These are phyloP conservation scores for Xerocomus spinulosus DNA, from an alignment of 768 basidiomycete species.

Conservation along the genomic window DNA sequence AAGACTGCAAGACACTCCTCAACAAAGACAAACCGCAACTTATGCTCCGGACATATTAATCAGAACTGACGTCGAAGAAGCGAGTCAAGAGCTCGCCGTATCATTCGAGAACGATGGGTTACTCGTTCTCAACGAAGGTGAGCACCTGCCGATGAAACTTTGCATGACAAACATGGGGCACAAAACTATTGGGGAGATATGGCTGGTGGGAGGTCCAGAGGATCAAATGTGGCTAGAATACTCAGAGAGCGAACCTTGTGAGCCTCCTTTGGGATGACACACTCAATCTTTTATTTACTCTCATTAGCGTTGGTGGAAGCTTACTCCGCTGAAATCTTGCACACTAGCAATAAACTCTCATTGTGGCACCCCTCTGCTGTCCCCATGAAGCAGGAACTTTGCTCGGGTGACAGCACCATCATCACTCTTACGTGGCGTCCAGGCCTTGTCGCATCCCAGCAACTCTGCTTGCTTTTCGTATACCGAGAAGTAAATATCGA, in stretches of 20 bases:
- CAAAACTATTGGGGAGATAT: slow-evolving; percentile 59
- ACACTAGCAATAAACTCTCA: slow-evolving; percentile 50
- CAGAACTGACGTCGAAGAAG: slow-evolving; percentile 56
- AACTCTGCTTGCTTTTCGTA: slow-evolving; percentile 59
- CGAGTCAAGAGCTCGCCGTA: slow-evolving; percentile 58
- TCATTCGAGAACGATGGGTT: slow-evolving; percentile 51
- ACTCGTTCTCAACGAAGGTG: slow-evolving; percentile 62
- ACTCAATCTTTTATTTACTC: slow-evolving; percentile 3
- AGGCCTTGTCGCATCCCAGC: slow-evolving; percentile 41
- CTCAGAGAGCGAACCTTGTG: slow-evolving; percentile 21
- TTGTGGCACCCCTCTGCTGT: slow-evolving; percentile 45
- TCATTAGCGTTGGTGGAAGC: slow-evolving; percentile 11
- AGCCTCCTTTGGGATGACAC: slow-evolving; percentile 3
- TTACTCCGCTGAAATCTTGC: slow-evolving; percentile 36
- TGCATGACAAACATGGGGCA: slow-evolving; percentile 66
- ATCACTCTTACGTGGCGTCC: slow-evolving; percentile 56
- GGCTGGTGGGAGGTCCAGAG: slow-evolving; percentile 57
- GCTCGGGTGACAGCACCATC: slow-evolving; percentile 46
- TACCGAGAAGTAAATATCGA: slow-evolving; percentile 52
- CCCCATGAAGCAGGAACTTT: slow-evolving; percentile 35
- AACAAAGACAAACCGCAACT: slow-evolving; percentile 60
- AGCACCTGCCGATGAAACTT: slow-evolving; percentile 50
- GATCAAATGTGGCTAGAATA: slow-evolving; percentile 57
- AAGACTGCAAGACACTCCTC: slow-evolving; percentile 68
- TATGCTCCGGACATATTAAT: slow-evolving; percentile 70